phyloP scores from a whole-genome alignment of 345 rosid genomes.

The Moringa oleifera region DNA sequence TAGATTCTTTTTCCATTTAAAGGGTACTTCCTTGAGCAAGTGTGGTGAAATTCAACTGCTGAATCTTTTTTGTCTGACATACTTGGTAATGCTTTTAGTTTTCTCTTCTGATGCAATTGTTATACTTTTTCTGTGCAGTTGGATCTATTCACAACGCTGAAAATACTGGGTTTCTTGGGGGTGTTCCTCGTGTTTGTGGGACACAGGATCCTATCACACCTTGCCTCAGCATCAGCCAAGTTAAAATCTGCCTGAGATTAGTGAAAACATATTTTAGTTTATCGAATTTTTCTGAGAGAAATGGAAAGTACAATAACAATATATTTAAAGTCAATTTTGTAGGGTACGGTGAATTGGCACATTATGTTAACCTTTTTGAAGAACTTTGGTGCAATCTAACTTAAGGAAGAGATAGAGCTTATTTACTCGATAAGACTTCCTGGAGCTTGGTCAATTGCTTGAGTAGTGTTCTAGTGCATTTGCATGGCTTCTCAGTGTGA shows the following conservation, averaged over 20 bases:
- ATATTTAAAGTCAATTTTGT: neutral
- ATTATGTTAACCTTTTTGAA: neutral
- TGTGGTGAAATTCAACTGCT: too few species aligned
- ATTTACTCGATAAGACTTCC: too few species aligned
- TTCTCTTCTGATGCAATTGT: neutral
- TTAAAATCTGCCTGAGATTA: constrained; percentile 61
- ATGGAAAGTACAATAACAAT: neutral
- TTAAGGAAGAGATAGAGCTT: neutral
- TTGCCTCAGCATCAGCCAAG: constrained; percentile 76
- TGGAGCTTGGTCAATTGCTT: too few species aligned
- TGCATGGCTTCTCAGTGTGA: too few species aligned
- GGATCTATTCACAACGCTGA: constrained; percentile 90
- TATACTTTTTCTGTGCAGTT: constrained; percentile 35
- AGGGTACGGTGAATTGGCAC: neutral
- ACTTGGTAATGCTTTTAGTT: neutral
- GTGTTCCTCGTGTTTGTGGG: constrained; percentile 77
- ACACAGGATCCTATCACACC: constrained; percentile 74
- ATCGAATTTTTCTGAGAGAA: neutral
- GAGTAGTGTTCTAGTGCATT: too few species aligned
- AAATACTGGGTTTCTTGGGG: constrained; percentile 72
- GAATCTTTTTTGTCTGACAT: too few species aligned
- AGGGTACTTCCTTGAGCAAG: too few species aligned
- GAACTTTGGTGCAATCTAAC: neutral
- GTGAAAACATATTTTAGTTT: neutral
- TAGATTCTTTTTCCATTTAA: too few species aligned